Evolutionary conservation across 2,329 filamentous ascomycete genomes (phyloP), one percentile per base, ranked within the genome.

Genomic region (Nemania serpens): DNA sequence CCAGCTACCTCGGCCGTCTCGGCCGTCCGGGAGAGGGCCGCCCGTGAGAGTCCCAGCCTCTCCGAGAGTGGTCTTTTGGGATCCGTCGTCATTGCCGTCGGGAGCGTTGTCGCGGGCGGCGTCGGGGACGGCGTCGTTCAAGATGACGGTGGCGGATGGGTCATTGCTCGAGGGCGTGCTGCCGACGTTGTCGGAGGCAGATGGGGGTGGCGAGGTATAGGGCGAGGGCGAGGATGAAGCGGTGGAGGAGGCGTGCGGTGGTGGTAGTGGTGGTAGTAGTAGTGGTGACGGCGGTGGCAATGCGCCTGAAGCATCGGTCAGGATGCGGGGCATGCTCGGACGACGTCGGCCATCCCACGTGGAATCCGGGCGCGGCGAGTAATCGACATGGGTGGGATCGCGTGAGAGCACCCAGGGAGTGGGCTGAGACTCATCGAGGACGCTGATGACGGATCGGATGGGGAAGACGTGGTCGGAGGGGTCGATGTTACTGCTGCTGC

Each of bases 401-500:
- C 76, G 71, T 2, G 64, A 43, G 17, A 62, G 51, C 5, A 59
- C 58, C 59, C 65, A 65, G 3, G 69, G 66, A 7, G 61, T 81
- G 76, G 61, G 72, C 68, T 66, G 75, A 60, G 66, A 73, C 64
- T 63, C 84, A 67, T 91, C 87, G 43, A 93, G 85, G 42, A 93
- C 85, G 6, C 86, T 90, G 22, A 94, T 81, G 45, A 91, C 88
- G n/a, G 90, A 93, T 50, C 90, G 85, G 34, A 94, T 90, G n/a
- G 91, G 91, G 58, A 91, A 94, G 5, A 94, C 89, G 56, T 89
- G 84, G 69, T 93, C 82, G 34, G 74, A 73, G 29, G 72, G 70
- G 50, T 78, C 76, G 20, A 71, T 69, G 50, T 66, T 3, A 29
- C 25, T 46, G 50, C 48, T 46, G 50, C 48, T 52, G 41, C 29